Evolutionary conservation across 257 asterid genomes (phyloP), one percentile per base, ranked within the genome.

Genomic region (Schizonepeta tenuifolia): DNA sequence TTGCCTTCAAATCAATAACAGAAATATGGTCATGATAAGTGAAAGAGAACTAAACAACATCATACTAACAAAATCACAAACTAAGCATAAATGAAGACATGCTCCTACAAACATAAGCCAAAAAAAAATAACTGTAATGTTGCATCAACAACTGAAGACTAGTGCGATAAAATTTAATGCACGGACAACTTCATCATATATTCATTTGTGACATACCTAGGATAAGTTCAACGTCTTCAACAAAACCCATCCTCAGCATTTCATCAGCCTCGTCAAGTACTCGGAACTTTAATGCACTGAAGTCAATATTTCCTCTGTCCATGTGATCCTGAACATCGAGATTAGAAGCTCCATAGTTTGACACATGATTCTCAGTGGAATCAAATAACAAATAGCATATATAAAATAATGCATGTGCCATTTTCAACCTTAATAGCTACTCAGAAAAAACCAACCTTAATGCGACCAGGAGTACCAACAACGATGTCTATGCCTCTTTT

Each of bases 211-310:
- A 41, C 84, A 28, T 85, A 94, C 99, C 97, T 41, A 95, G 91
- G 84, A 95, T 92, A 60, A 95, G 87, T 77, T 95, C 99, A 75
- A 95, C 99, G 31, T 95, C 99, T 28, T 95, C 99, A 72, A 95
- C 99, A 80, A 95, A 95, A 70, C 99, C 99, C 96, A 95, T 95
- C 81, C 93, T 87, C 83, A 95, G 78, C 99, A 95, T 95, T 81
- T 95, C 99, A 88, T 95, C 99, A 69, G 97, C 97, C 85, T 95
- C 99, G 17, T 95, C 99, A 75, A 95, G 99, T 5, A 92, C 97
- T 40, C 99, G 96, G 73, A 95, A 95, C 86, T 85, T 86, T 58
- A 95, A 80, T n/a, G 85, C 69, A 72, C 96, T 75, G 47, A 95
- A 87, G 85, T 95, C 94, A 65, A 95, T 73, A 78, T 84, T 89